Percentiles rank a stretch among this genome's conserved stretches.
These are phyloP conservation scores for Trichosporon sp. DNA, from an alignment of 1,284 basidiomycete genomes.

Conservation along the genomic window DNA sequence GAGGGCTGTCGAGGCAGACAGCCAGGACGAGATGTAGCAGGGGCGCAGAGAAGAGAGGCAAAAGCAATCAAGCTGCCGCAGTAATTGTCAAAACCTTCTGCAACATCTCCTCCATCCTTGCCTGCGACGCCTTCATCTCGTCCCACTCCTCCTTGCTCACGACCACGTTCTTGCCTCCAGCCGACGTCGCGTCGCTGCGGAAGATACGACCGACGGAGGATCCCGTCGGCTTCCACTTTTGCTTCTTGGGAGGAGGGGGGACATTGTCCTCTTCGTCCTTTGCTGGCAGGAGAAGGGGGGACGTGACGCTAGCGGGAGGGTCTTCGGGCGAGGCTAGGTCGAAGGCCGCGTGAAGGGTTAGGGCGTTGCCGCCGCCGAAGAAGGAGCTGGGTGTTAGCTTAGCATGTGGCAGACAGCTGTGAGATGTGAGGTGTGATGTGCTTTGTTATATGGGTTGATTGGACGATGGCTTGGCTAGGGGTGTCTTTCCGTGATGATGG, in stretches of 20 bases:
- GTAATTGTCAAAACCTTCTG: slow-evolving; percentile 22
- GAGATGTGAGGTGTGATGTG: too few species aligned
- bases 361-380: slow-evolving; percentile 37
- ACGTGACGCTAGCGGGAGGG: slow-evolving; percentile 14
- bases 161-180: slow-evolving; percentile 14
- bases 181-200: slow-evolving; percentile 23
- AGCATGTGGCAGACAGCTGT: too few species aligned
- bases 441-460: too few species aligned
- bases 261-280: background rate
- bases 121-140: slow-evolving; percentile 30
- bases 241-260: slow-evolving; percentile 3
- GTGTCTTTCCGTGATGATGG: too few species aligned
- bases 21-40: too few species aligned
- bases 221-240: background rate
- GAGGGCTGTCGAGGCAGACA: too few species aligned
- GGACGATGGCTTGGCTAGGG: too few species aligned
- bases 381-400: slow-evolving; percentile 23
- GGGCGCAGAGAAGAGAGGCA: too few species aligned
- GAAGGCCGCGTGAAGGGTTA: slow-evolving; percentile 42
- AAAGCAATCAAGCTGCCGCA: too few species aligned
- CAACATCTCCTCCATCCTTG: slow-evolving; percentile 39
- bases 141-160: slow-evolving; percentile 26
- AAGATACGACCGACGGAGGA: slow-evolving; percentile 4
- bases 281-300: background rate
- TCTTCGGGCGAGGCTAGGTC: slow-evolving; percentile 32